Base-by-base conservation (phyloP, 1,139 yeast species). In the Fermentozyma sake region DNA sequence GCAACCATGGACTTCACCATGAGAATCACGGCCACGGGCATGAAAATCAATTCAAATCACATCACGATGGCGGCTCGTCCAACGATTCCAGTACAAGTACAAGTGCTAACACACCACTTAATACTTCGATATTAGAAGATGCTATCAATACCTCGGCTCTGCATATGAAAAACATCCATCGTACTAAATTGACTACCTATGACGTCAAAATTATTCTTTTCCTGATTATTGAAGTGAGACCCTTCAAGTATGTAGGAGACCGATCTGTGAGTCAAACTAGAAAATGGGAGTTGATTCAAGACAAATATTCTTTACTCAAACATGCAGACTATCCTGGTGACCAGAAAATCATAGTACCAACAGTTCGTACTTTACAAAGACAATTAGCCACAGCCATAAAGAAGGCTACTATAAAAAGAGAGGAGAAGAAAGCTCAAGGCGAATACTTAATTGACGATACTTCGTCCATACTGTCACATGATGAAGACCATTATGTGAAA, bases 221-320 rank as follows among this genome's bases (percentile, higher is more conserved):
- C 30, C 43, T 60, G 22, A 58, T 59, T 8, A 46, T 54, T 10
- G 42, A 50, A 15, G 46, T 58, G 14, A 59, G 58, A 32, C 68
- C 68, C 4, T 61, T 61, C 38, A 60, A 60, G 31, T 60, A 59
- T 31, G 50, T 60, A 18, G 68, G 68, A 3, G 60, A 60, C 34
- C 42, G 61, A 16, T 41, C 52, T 6, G 34, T 54, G 14, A 48
- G 52, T 23, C 67, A 61, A 37, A 57, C 62, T 2, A 52, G 48
- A 28, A 61, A 60, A 34, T 61, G 68, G 68, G 58, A 55, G 31
- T 26, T 50, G 16, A 57, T 61, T 24, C 65, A 60, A 32, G 38
- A 36, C 9, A 42, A 39, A 26, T 58, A 49, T 29, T 46, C 49
- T 18, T 43, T 48, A 13, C 34, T 37, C 16, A 56, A 56, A 29